Base-by-base conservation (phyloP, 2,329 filamentous ascomycete species). In the Huntiella omanensis region DNA sequence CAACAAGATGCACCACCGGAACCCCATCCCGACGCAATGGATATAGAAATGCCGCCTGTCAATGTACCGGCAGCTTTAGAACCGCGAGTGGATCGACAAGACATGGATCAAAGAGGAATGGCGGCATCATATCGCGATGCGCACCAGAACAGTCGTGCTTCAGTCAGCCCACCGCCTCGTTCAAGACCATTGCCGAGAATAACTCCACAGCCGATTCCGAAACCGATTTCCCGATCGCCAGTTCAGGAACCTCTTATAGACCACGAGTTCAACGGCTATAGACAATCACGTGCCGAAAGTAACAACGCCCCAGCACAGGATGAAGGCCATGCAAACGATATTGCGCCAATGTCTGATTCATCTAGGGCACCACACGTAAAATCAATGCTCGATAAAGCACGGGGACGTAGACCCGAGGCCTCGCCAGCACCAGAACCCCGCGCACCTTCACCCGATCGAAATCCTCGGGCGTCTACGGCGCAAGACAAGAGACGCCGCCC, bases 271-370 rank as follows among this genome's bases (percentile, higher is more conserved):
- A 19, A 43, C 16, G n/a, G 22, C 17, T 33, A 33, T 32, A 7
- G 19, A 16, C n/a, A n/a, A 3, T 43, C 40, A 12, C 11, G 32
- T 6, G 11, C 40, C 2, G 40, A 43, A 10, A 43, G 13, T 5
- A 34, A 34, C 8, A 33, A 33, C 11, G 4, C 32, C 11, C 33
- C 35, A 13, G 45, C 33, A 28, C 72, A 78, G 1, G 63, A 64
- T 3, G 70, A 80, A 51, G 84, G 93, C 54, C 85, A 94, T 58
- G 87, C 95, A 59, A 95, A 95, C 57, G 76, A 91, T 50, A 70
- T 74, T 3, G 78, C 78, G 3, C 73, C 79, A 19, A 80, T 75
- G 0, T 80, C 83, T 60, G 80, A 38, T 37, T 44, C 40, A 28
- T 16, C 13, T 33, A 42, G 45, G 28, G 47, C 36, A 33, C 40